Evolutionary conservation across 2,329 filamentous ascomycete genomes (phyloP), one percentile per base, ranked within the genome.

Genomic region (Epichloe scottii): DNA sequence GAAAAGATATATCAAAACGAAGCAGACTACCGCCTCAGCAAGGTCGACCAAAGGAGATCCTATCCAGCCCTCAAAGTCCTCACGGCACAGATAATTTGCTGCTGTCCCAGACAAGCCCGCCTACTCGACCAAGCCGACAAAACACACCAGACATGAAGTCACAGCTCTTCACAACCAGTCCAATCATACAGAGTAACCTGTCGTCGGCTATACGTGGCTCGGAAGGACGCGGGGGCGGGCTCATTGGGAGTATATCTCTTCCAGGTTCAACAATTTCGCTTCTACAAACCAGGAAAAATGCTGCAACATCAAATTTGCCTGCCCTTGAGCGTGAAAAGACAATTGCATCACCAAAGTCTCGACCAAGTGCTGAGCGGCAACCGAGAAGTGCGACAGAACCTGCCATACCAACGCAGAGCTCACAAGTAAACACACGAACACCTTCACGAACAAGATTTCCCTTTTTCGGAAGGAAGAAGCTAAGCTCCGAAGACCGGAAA

Each of bases 381-480:
- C 61, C 58, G 21, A 45, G 21, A 43, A 56, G 40, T 48, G 49
- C 55, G 4, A 42, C 55, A 11, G 60, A 63, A 35, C 48, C 54
- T 8, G 23, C 56, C 53, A 54, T 51, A 19, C 50, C 53, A 14
- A 55, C 68, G 56, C 69, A 77, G 59, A 69, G 70, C 40, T 79
- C 71, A 52, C 82, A 74, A 55, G 78, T 81, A 2, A 78, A 74
- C 37, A 55, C 60, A 49, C 69, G 79, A 4, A 75, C 73, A 10
- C 76, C 77, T 12, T 79, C 81, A 38, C 74, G 71, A 58, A 75
- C 78, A 7, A 79, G 85, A 2, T 93, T 95, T 63, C 84, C 85
- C 1, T 75, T 95, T 50, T 95, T 95, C 59, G 74, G 83, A 8
- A 79, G 85, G 56, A 81, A 81, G 14, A 94, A 88, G 65, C 74